These are phyloP conservation scores for Pilaira anomala DNA, from an alignment of 192 early-diverging fungal genomes.

Conservation along the genomic window DNA sequence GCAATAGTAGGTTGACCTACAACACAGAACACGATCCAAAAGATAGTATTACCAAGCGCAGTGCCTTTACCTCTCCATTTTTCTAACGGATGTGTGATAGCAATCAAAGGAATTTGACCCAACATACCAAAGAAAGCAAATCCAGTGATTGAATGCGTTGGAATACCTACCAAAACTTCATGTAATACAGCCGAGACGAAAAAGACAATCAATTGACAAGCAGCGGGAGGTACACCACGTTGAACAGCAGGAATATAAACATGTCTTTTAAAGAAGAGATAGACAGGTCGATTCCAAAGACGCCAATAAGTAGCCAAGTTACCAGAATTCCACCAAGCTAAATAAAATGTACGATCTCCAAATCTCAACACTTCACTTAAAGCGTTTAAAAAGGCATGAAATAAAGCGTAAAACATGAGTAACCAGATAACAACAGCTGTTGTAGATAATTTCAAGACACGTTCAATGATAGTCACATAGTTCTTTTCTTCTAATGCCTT, in stretches of 20 bases:
- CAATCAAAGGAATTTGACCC: slow-evolving; percentile 73
- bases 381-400: slow-evolving; percentile 79
- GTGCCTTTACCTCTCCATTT: slow-evolving; percentile 66
- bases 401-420: slow-evolving; percentile 85
- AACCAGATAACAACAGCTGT: slow-evolving; percentile 80
- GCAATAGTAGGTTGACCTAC: slow-evolving; percentile 75
- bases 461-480: slow-evolving; percentile 66
- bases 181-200: slow-evolving; percentile 83
- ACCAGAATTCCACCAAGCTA: slow-evolving; percentile 87
- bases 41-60: slow-evolving; percentile 72
- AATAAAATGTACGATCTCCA: slow-evolving; percentile 85
- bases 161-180: slow-evolving; percentile 83
- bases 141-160: slow-evolving; percentile 75
- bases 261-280: slow-evolving; percentile 85
- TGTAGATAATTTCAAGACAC: slow-evolving; percentile 83
- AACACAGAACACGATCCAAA: slow-evolving; percentile 80
- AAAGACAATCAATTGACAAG: slow-evolving; percentile 67
- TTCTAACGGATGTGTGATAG: slow-evolving; percentile 62
- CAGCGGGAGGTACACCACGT: slow-evolving; percentile 54
- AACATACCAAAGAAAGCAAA: slow-evolving; percentile 83
- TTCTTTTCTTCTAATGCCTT: slow-evolving; percentile 66
- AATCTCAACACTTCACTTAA: slow-evolving; percentile 81
- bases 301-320: slow-evolving; percentile 83
- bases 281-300: slow-evolving; percentile 89
- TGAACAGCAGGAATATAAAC: slow-evolving; percentile 79